phyloP scores from a whole-genome alignment of 2,329 filamentous ascomycete species.

The Coleophoma cylindrospora region DNA sequence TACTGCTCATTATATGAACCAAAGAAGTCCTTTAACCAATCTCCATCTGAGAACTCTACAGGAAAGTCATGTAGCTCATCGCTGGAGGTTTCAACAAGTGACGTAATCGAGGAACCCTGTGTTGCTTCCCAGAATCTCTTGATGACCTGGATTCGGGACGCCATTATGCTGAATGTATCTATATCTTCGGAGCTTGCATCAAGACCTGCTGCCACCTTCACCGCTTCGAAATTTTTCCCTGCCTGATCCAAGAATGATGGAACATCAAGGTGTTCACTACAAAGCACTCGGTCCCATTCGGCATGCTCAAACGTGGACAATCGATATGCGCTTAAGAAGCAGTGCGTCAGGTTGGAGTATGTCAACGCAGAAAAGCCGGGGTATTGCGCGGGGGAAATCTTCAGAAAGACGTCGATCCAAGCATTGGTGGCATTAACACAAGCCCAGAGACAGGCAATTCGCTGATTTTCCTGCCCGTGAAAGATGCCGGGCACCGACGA shows the following conservation, averaged over 20 bases:
- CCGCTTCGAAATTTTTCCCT: conserved; percentile 1
- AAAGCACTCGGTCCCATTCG: conserved; percentile 5
- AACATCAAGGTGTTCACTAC: conserved; percentile 1
- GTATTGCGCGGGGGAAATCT: conserved; percentile 2
- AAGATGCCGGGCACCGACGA: conserved; percentile 4
- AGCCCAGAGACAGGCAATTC: conserved; percentile 4
- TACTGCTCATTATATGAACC: background rate
- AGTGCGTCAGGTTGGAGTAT: conserved; percentile 2
- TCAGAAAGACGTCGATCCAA: conserved; percentile 3
- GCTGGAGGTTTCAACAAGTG: background rate
- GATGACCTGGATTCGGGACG: background rate
- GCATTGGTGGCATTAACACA: conserved; percentile 4
- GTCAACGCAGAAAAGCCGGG: conserved; percentile 2
- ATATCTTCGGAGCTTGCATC: background rate
- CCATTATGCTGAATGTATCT: conserved; percentile 4
- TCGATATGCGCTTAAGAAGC: conserved; percentile 1
- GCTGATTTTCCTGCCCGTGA: background rate
- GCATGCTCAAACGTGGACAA: conserved; percentile 4
- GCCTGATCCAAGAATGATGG: background rate
- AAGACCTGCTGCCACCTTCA: conserved; percentile 2
- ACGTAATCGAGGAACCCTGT: background rate
- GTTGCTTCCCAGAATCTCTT: conserved; percentile 2
- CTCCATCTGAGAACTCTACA: background rate
- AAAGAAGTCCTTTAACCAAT: background rate
- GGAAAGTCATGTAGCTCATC: background rate